Evolutionary conservation across 2,329 filamentous ascomycete genomes (phyloP).

Genomic region (Dactylellina leptospora): DNA sequence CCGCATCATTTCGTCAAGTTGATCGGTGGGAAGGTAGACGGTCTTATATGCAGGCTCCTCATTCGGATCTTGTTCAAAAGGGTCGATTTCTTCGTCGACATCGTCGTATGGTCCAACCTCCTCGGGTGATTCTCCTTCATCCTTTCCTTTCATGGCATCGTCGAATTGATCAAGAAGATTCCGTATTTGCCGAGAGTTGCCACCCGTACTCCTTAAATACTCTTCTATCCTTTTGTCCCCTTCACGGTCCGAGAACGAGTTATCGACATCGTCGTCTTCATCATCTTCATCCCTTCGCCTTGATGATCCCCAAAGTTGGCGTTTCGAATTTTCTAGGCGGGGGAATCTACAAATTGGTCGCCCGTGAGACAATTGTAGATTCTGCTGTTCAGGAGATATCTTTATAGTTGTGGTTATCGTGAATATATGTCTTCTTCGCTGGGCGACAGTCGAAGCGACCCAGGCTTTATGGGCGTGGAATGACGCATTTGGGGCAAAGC

Average conservation of each 20-base stretch:
- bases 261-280: constrained; percentile 21
- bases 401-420: not conserved
- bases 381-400: not conserved
- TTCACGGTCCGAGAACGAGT: constrained; percentile 16
- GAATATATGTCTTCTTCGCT: constrained; percentile 5
- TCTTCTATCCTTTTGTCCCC: constrained; percentile 24
- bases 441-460: constrained; percentile 1
- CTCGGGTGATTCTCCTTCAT: constrained; percentile 2
- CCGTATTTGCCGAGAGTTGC: constrained; percentile 34
- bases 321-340: not conserved
- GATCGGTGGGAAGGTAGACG: constrained; percentile 35
- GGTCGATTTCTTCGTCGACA: constrained; percentile 49
- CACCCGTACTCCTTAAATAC: constrained; percentile 29
- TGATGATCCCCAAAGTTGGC: constrained; percentile 20
- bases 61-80: constrained; percentile 38
- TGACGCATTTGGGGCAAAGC: constrained; percentile 38
- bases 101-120: constrained; percentile 34
- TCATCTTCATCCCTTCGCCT: constrained; percentile 13
- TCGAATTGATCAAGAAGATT: constrained; percentile 36
- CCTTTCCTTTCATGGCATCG: constrained; percentile 29
- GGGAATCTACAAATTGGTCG: not conserved
- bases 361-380: not conserved
- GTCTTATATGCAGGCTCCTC: constrained; percentile 46
- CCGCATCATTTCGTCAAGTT: constrained; percentile 43
- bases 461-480: constrained; percentile 11